phyloP scores from a whole-genome alignment of 108 stramenopile genomes.

The Skeletonema costatum region DNA sequence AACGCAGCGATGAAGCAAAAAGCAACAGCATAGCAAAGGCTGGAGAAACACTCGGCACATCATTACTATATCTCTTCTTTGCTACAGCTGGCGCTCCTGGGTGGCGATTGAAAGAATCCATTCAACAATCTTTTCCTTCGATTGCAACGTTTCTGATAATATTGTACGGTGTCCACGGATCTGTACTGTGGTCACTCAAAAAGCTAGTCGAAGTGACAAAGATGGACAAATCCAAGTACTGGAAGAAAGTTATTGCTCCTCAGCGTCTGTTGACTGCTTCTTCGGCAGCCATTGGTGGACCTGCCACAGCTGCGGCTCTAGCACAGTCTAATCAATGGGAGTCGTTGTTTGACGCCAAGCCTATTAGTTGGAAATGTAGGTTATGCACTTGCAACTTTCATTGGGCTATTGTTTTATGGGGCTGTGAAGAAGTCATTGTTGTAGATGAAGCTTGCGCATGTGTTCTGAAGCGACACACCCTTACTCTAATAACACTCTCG shows the following conservation, averaged over 20 bases:
- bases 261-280: conserved; percentile 78
- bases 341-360: conserved; percentile 63
- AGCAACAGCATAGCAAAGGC: conserved; percentile 33
- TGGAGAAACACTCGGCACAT: conserved; percentile 63
- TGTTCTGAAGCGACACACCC: neutral
- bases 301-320: conserved; percentile 81
- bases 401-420: conserved; percentile 44
- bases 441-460: neutral
- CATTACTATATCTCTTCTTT: conserved; percentile 78
- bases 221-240: conserved; percentile 4
- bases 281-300: conserved; percentile 84
- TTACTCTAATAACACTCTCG: too few species aligned
- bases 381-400: conserved; percentile 74
- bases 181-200: conserved; percentile 43
- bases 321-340: conserved; percentile 70
- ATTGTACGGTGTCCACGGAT: conserved; percentile 71
- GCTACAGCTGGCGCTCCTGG: conserved; percentile 87
- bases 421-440: neutral
- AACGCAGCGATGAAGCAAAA: neutral
- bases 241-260: conserved; percentile 42
- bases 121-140: conserved; percentile 59
- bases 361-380: conserved; percentile 83
- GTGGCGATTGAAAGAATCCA: conserved; percentile 67
- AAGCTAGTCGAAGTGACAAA: conserved; percentile 18
- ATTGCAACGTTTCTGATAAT: conserved; percentile 59